Conservation (phyloP, 169 alveolate species). For the Theileria orientalis region DNA sequence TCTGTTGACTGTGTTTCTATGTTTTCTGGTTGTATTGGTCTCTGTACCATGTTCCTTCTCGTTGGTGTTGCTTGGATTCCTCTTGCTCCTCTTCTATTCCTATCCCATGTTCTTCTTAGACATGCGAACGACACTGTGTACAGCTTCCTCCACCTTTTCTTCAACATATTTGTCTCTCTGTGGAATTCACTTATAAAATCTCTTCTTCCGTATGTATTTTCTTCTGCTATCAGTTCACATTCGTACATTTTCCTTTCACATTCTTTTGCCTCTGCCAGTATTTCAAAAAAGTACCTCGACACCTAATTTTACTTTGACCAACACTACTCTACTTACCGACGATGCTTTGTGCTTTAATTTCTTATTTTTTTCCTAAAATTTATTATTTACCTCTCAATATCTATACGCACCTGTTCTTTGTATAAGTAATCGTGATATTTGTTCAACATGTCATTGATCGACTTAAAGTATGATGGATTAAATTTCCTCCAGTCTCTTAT, state of each 20-base stretch:
- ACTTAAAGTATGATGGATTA: conserved; percentile 37
- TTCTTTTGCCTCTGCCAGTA: conserved; percentile 65
- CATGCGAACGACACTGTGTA: conserved; percentile 38
- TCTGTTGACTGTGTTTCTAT: neutral
- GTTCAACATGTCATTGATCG: conserved; percentile 20
- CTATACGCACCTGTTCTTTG: conserved; percentile 13
- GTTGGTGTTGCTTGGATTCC: conserved; percentile 19
- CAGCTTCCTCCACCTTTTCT: conserved; percentile 33
- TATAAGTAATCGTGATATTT: conserved; percentile 43
- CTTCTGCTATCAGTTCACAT: conserved; percentile 60
- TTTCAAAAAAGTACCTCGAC: conserved; percentile 63
- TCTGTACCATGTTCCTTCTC: neutral
- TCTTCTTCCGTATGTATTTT: conserved; percentile 52
- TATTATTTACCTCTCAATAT: neutral
- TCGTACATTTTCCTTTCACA: conserved; percentile 66
- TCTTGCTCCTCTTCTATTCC: conserved; percentile 3
- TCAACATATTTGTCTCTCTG: conserved; percentile 37
- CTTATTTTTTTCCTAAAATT: conserved; percentile 7
- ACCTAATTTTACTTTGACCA: neutral
- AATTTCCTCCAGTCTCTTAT: conserved; percentile 49
- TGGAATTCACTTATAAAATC: conserved; percentile 58
- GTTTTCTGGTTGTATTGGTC: neutral
- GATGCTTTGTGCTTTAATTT: conserved; percentile 39
- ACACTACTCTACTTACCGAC: neutral
- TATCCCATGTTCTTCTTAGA: conserved; percentile 18